A percentile compares a stretch with the other conserved stretches of the same genome.
These are phyloP conservation scores for Exsudoporus frostii DNA, from an alignment of 768 basidiomycete species.

Conservation along the genomic window DNA sequence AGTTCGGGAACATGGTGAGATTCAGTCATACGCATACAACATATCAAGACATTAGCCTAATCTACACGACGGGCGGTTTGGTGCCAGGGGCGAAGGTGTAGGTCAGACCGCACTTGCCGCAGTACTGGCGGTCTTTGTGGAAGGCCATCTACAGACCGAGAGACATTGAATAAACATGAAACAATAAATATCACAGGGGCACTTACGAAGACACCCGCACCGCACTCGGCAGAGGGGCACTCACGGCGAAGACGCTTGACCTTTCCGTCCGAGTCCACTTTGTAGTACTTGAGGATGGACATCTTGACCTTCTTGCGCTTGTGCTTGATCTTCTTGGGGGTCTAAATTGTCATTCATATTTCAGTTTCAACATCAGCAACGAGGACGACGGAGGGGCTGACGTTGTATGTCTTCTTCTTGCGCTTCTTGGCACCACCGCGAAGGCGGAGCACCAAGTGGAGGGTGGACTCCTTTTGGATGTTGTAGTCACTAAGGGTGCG, in stretches of 20 bases:
- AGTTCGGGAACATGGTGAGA: neutral
- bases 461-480: slow-evolving; percentile 99
- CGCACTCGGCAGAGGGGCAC: slow-evolving; percentile 82
- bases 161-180: slow-evolving; percentile 5
- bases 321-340: slow-evolving; percentile 99
- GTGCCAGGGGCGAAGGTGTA: slow-evolving; percentile 81
- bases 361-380: slow-evolving; percentile 1
- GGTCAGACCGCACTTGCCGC: slow-evolving; percentile 90
- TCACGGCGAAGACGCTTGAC: slow-evolving; percentile 99
- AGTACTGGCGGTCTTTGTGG: slow-evolving; percentile 98
- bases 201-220: slow-evolving; percentile 82
- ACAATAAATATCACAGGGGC: neutral
- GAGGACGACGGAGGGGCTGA: slow-evolving; percentile 37
- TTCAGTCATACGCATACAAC: slow-evolving; percentile 11
- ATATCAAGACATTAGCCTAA: slow-evolving; percentile 4
- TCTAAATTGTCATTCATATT: slow-evolving; percentile 40
- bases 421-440: slow-evolving; percentile 99
- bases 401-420: slow-evolving; percentile 99
- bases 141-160: slow-evolving; percentile 78
- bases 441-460: slow-evolving; percentile 95
- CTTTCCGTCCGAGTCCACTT: slow-evolving; percentile 99
- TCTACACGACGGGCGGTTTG: slow-evolving; percentile 71
- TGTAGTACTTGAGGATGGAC: slow-evolving; percentile 99
- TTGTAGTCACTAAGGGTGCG: slow-evolving; percentile 94
- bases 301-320: slow-evolving; percentile 99